A percentile compares a stretch with the other conserved stretches of the same genome.
These are phyloP conservation scores for Catharanthus roseus DNA, from an alignment of 257 asterid genomes.

Conservation along the genomic window DNA sequence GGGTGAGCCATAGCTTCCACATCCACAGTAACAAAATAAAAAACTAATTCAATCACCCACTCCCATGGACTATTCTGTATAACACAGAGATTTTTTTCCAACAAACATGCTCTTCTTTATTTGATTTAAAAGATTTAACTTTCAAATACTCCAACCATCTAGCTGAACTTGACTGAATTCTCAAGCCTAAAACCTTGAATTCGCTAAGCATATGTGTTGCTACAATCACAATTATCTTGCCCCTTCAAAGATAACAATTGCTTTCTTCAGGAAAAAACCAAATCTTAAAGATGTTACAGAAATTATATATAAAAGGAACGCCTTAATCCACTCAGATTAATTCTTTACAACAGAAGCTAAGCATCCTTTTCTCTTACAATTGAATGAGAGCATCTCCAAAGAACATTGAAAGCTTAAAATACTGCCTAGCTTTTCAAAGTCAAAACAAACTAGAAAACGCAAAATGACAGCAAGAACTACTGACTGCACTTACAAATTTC, in stretches of 20 bases:
- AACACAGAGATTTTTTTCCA: background rate
- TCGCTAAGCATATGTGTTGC: background rate
- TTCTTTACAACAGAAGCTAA: background rate
- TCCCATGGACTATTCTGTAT: background rate
- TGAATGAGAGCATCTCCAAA: background rate
- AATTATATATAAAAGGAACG: background rate
- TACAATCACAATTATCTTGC: background rate
- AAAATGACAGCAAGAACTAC: background rate
- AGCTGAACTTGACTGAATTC: background rate
- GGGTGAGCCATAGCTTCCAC: background rate
- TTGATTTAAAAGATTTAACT: background rate
- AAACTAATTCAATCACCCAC: background rate
- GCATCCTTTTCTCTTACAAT: background rate
- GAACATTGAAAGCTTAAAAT: background rate
- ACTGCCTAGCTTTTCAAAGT: background rate
- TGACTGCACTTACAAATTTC: conserved; percentile 55
- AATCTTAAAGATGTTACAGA: background rate
- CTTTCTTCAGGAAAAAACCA: background rate
- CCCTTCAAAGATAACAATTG: background rate
- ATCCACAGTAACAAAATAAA: background rate
- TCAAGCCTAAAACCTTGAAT: background rate
- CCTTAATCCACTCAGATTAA: background rate
- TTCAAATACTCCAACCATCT: background rate
- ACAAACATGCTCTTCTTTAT: background rate
- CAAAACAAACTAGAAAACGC: background rate